Percentiles rank a stretch among this genome's conserved stretches.
Evolutionary conservation across 83 land plant species (phyloP).

Genomic region (Diphasiastrum complanatum): DNA sequence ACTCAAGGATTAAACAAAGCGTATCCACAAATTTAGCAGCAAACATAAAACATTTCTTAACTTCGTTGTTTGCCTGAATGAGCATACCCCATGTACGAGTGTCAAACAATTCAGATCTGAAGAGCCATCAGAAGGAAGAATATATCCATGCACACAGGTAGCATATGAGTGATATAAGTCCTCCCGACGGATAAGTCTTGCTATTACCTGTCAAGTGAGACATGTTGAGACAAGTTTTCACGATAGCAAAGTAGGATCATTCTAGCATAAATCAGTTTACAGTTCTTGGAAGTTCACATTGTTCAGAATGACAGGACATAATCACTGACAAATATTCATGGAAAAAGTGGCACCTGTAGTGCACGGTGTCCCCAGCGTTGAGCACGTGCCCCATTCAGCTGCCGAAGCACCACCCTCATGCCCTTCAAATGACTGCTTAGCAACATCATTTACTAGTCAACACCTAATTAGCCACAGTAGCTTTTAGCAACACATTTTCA

Average conservation of each 20-base stretch:
- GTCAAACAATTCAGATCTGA: constrained; percentile 38
- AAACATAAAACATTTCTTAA: too few relatives aligned
- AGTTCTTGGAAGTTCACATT: too few relatives aligned
- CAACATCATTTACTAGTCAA: background rate
- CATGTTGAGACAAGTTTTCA: too few relatives aligned
- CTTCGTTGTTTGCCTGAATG: background rate
- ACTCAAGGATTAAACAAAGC: too few relatives aligned
- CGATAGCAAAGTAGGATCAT: too few relatives aligned
- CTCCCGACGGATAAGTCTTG: constrained; percentile 50
- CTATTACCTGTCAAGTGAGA: constrained; percentile 43
- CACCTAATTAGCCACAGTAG: background rate
- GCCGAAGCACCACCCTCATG: constrained; percentile 71
- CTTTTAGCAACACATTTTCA: background rate
- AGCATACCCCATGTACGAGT: constrained; percentile 79
- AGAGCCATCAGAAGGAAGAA: constrained; percentile 31
- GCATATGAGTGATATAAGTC: constrained; percentile 76
- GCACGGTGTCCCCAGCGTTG: constrained; percentile 78
- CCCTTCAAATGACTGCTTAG: constrained; percentile 59
- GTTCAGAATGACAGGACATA: too few relatives aligned
- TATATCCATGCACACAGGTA: constrained; percentile 80
- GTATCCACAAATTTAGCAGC: too few relatives aligned
- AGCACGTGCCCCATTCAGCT: constrained; percentile 57
- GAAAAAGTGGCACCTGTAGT: constrained; percentile 39
- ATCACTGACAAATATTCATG: too few relatives aligned
- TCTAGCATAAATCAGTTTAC: too few relatives aligned